Evolutionary conservation across 2,329 filamentous ascomycete genomes (phyloP), one percentile per base, ranked within the genome.

Genomic region (Aspergillus ochraceoroseus): DNA sequence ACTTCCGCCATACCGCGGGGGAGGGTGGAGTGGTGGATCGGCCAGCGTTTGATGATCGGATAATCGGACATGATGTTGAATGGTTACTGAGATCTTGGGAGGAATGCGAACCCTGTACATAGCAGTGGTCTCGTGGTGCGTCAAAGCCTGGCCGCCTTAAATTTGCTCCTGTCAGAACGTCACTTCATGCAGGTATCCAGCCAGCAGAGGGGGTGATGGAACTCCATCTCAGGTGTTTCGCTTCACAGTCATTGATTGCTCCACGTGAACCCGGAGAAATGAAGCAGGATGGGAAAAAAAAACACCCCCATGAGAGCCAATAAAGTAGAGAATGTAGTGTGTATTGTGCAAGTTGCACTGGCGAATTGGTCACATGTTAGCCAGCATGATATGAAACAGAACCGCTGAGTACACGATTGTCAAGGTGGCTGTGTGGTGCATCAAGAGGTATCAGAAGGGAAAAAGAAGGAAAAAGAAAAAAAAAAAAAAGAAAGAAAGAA

Each of bases 151-250:
- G 18, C 25, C 15, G 32, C 38, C 15, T 28, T 20, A n/a, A 28
- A 36, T 27, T 32, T 34, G 18, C n/a, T 41, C 38, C 30, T 32
- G 17, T 30, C 38, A 33, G 30, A 18, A 32, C 37, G 32, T 26
- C 15, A 22, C 22, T 27, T 44, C 39, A 49, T 51, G 59, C 53
- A 55, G 32, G 49, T 51, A 56, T 43, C 56, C 59, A 57, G 40
- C 15, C 12, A 40, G 31, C 32, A 43, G 36, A 40, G 38, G 33
- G 49, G 30, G 22, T 28, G 25, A 38, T 33, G 39, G 15, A 38
- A 34, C 19, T 28, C 29, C 20, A 46, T 32, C 35, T 27, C 34
- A 41, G 42, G 20, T 31, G 27, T 33, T 43, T 37, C 35, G 32
- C 27, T n/a, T n/a, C n/a, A n/a, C n/a, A n/a, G n/a, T n/a, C n/a